phyloP scores from a whole-genome alignment of 2,329 filamentous ascomycete genomes.

The Fusarium coffeatum region DNA sequence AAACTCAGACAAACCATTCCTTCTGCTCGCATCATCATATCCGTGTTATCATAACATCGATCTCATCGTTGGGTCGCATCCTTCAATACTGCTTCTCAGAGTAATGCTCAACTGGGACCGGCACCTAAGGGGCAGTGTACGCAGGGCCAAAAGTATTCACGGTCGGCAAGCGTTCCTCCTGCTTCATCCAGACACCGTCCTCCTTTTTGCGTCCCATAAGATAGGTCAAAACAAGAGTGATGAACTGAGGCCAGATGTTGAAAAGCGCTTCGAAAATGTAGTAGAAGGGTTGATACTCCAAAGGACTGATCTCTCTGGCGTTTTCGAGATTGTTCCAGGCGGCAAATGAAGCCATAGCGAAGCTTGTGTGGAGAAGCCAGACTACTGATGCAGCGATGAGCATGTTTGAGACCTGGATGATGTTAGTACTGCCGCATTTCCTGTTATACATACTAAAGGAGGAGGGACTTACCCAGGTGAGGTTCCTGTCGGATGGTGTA shows the following conservation, averaged over 20 bases:
- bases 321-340: conserved; percentile 9
- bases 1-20: no score
- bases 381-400: conserved; percentile 41
- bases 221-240: conserved; percentile 45
- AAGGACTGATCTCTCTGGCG: background rate
- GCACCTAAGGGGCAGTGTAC: background rate
- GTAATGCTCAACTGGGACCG: background rate
- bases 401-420: conserved; percentile 35
- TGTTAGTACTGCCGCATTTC: background rate
- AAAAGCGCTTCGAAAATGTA: conserved; percentile 44
- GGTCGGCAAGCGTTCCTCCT: conserved; percentile 31
- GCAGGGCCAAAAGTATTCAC: conserved; percentile 5
- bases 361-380: conserved; percentile 45
- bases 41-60: background rate
- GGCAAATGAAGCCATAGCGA: conserved; percentile 36
- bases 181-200: conserved; percentile 46
- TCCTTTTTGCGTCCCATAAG: conserved; percentile 42
- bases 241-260: conserved; percentile 42
- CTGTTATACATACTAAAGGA: accelerated
- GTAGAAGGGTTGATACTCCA: conserved; percentile 9
- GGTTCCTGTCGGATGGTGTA: conserved; percentile 11
- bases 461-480: conserved; percentile 3
- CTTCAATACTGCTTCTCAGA: background rate
- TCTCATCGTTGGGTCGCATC: no score
- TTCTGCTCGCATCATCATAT: background rate